Evolutionary conservation across 768 basidiomycete genomes (phyloP).

Genomic region (Mycena haematopus): DNA sequence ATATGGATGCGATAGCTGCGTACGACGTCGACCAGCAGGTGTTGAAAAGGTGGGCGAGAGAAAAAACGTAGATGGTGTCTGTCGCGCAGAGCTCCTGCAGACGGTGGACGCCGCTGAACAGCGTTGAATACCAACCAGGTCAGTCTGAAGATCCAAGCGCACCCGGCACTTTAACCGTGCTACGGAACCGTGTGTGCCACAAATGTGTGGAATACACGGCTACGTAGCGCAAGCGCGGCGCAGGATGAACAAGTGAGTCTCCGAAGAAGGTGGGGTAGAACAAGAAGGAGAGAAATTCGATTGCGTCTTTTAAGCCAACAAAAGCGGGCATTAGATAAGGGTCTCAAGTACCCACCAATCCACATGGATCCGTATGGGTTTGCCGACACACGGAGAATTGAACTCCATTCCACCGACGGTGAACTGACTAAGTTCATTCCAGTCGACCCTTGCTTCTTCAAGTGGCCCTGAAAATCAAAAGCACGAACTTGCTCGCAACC

Average conservation of each 20-base stretch:
- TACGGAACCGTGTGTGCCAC: constrained; percentile 31
- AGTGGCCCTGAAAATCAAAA: neutral
- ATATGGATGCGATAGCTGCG: too few species aligned
- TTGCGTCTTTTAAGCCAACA: neutral
- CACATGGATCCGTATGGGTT: neutral
- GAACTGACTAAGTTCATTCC: neutral
- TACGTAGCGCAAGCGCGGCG: constrained; percentile 18
- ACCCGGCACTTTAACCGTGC: constrained; percentile 1
- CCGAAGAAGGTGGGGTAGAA: neutral
- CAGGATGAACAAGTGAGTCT: neutral
- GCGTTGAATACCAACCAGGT: neutral
- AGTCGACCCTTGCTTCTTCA: neutral
- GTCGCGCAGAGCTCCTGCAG: neutral
- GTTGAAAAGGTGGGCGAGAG: too few species aligned
- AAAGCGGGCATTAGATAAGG: neutral
- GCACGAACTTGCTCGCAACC: neutral
- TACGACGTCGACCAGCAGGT: neutral
- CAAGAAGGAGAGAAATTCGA: neutral
- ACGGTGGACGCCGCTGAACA: neutral
- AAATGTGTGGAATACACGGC: constrained; percentile 19
- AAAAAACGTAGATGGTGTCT: neutral
- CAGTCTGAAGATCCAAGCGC: neutral
- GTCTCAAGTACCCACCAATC: neutral
- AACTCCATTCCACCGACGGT: neutral
- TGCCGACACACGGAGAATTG: neutral